Base-by-base conservation (phyloP, 2,329 filamentous ascomycete genomes). In the Cladophialophora yegresii region DNA sequence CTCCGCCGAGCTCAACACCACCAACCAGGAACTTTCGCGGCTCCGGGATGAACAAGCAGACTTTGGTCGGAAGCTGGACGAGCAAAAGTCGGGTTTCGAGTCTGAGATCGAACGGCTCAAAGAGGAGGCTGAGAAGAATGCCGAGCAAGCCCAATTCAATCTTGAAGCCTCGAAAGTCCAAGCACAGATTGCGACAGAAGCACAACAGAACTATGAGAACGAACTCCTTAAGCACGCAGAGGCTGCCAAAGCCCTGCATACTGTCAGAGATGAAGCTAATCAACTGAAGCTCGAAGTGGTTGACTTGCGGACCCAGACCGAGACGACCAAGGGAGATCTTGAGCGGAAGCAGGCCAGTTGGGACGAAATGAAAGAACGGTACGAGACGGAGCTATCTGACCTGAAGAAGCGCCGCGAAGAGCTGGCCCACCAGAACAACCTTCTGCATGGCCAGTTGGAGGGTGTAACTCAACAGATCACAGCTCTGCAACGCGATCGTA, bases 151-250 rank as follows among this genome's bases (percentile, higher is more conserved):
- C 33, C 88, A 91, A 69, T 92, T 90, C 74, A 90, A 96, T 74
- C 91, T 96, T 74, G 90, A 96, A 72, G 93, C 98, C 72, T 85
- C 98, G 49, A 93, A 95, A 67, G 89, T 91, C 0, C 95, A 99
- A 76, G 93, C 93, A 30, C 90, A 96, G 51, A 98, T 99, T 72
- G 92, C 95, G 2, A 88, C 92, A 59, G 90, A 92, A 75, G 92
- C 95, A 3, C 95, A 99, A 75, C 89, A 96, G 74, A 93, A 95
- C 71, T 99, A 99, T 74, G 96, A 99, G 76, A 88, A 88, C 67
- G 95, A 99, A 76, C 84, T 99, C 10, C 85, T 96, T 72, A 97
- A 95, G 79, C 95, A 99, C 77, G 93, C 93, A 1, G 92, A 97
- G 70, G 95, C 93, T n/a, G 91, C 93, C 12, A 93, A 92, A 77